Evolutionary conservation across 163 green algal genomes (phyloP).

Genomic region (Scenedesmus sp.): DNA sequence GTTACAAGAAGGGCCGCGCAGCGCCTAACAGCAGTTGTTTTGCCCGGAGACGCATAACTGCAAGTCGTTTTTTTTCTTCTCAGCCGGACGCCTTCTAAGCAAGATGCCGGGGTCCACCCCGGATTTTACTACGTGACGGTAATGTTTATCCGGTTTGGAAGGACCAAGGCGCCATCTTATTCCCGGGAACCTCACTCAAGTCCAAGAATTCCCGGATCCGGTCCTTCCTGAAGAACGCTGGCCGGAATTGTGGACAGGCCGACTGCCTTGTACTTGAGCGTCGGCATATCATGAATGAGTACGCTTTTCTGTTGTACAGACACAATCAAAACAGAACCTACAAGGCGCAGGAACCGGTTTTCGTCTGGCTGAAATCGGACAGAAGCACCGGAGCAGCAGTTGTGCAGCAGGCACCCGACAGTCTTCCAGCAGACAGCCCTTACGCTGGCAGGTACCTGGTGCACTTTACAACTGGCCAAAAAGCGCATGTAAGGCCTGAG

Average conservation of each 20-base stretch:
- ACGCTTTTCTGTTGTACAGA: neutral
- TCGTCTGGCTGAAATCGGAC: slow-evolving; percentile 50
- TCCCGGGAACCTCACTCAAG: too few relatives aligned
- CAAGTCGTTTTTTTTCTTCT: too few relatives aligned
- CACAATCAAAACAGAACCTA: neutral
- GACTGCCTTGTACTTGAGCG: neutral
- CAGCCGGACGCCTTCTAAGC: too few relatives aligned
- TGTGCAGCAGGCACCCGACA: slow-evolving; percentile 22
- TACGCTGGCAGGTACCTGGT: slow-evolving; percentile 26
- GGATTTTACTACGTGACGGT: too few relatives aligned
- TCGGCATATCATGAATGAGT: neutral
- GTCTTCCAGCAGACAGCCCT: neutral
- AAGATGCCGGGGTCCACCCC: too few relatives aligned
- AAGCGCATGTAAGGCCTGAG: slow-evolving; percentile 40
- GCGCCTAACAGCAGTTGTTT: too few relatives aligned
- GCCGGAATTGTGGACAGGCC: neutral
- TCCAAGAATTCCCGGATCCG: too few relatives aligned
- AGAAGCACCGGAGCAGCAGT: slow-evolving; percentile 17
- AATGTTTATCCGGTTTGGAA: too few relatives aligned
- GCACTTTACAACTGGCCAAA: neutral
- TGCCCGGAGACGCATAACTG: too few relatives aligned
- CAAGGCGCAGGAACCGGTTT: neutral
- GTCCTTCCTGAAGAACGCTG: too few relatives aligned
- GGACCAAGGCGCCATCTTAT: too few relatives aligned
- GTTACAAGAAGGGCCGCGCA: too few relatives aligned